A percentile compares a stretch with the other conserved stretches of the same genome.
These are phyloP conservation scores for Diversispora eburnea DNA, from an alignment of 192 early-diverging fungal species.

Conservation along the genomic window DNA sequence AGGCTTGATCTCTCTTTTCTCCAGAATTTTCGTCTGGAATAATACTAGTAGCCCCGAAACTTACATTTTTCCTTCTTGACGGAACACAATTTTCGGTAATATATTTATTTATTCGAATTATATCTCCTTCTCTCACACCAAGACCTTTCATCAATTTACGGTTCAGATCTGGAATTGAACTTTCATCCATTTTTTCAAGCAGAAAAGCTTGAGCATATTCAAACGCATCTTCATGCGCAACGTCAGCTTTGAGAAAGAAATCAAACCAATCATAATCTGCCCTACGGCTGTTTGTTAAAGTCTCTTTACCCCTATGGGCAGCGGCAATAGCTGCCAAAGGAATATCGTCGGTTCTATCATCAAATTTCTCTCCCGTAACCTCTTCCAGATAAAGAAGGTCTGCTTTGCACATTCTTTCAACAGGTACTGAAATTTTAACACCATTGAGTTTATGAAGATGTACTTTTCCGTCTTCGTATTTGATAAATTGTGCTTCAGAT, in stretches of 20 bases:
- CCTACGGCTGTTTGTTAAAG: conserved; percentile 47
- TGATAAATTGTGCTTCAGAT: conserved; percentile 86
- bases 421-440: conserved; percentile 87
- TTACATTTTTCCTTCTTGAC: conserved; percentile 44
- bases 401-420: conserved; percentile 78
- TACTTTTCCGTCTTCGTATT: conserved; percentile 76
- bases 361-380: conserved; percentile 44
- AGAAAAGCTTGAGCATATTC: conserved; percentile 84
- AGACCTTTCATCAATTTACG: conserved; percentile 70
- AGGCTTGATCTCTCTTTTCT: conserved; percentile 26
- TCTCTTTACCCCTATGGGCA: conserved; percentile 32
- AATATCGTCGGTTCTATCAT: conserved; percentile 19
- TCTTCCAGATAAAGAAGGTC: conserved; percentile 53
- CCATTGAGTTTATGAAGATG: conserved; percentile 94
- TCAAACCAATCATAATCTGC: conserved; percentile 94
- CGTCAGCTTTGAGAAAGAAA: conserved; percentile 76
- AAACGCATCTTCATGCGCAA: conserved; percentile 70
- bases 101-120: conserved; percentile 70
- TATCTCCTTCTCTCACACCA: conserved; percentile 82
- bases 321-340: conserved; percentile 26
- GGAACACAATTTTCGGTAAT: conserved; percentile 51
- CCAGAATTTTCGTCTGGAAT: conserved; percentile 31
- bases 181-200: conserved; percentile 80
- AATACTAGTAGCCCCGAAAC: conserved; percentile 33
- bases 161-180: conserved; percentile 71